Percentiles rank a stretch among this genome's conserved stretches.
phyloP scores from a whole-genome alignment of 1,139 yeast species.

The Lodderomyces margitis region DNA sequence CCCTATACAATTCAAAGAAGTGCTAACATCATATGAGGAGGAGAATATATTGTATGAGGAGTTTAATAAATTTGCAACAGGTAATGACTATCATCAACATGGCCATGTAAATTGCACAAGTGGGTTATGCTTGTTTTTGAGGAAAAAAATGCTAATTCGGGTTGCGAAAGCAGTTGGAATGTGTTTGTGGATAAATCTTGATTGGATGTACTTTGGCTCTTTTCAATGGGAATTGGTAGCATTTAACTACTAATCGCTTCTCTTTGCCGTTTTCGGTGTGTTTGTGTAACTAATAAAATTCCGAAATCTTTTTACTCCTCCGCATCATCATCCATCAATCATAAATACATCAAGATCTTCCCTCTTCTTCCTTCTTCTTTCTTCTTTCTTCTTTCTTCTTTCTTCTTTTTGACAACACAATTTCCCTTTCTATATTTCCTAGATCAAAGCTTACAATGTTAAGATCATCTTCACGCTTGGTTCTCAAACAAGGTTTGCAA shows the following conservation, averaged over 20 bases:
- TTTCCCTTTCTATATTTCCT: not conserved
- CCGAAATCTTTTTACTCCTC: not conserved
- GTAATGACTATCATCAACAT: too few species aligned
- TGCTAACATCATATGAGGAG: too few species aligned
- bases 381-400: not conserved
- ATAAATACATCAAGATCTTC: not conserved
- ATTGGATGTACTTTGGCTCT: not conserved
- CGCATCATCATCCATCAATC: too few species aligned
- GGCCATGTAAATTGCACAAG: too few species aligned
- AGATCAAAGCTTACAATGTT: conserved; percentile 20
- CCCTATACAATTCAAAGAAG: too few species aligned
- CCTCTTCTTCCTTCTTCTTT: not conserved
- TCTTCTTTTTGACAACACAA: too few species aligned
- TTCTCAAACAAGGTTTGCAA: conserved; percentile 21
- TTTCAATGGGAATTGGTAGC: too few species aligned
- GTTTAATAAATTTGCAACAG: too few species aligned
- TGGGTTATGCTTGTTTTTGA: too few species aligned
- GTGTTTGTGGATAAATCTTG: not conserved
- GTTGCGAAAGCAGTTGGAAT: too few species aligned
- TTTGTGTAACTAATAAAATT: not conserved
- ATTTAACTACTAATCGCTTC: not conserved
- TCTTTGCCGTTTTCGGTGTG: not conserved
- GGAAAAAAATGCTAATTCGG: too few species aligned
- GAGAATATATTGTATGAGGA: too few species aligned
- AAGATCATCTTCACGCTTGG: conserved; percentile 25